Evolutionary conservation across 495 filamentous ascomycete genomes (phyloP).

Genomic region (Neurospora sp.): DNA sequence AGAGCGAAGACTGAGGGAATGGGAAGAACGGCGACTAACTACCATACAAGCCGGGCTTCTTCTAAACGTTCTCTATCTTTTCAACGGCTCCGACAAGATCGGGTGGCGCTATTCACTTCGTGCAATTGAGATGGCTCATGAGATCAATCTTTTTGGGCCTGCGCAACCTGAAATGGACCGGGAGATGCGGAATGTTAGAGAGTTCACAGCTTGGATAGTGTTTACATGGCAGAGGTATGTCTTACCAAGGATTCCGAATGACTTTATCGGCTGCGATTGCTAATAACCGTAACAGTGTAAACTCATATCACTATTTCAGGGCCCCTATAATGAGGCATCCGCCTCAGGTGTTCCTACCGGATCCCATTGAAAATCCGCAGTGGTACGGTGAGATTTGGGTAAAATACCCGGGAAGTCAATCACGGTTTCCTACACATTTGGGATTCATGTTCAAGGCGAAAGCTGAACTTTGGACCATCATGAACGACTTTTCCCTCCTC

Average conservation of each 20-base stretch:
- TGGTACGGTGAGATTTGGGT: constrained; percentile 33
- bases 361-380: constrained; percentile 15
- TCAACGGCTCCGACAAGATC: constrained; percentile 26
- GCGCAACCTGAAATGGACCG: neutral
- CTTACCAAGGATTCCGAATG: neutral
- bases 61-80: constrained; percentile 17
- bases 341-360: constrained; percentile 20
- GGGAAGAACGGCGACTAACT: constrained; percentile 18
- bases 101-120: constrained; percentile 23
- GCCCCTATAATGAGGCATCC: constrained; percentile 15
- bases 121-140: constrained; percentile 24
- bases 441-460: constrained; percentile 22
- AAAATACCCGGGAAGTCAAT: constrained; percentile 20
- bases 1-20: constrained; percentile 9
- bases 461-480: constrained; percentile 23
- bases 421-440: constrained; percentile 14
- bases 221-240: constrained; percentile 30
- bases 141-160: constrained; percentile 18
- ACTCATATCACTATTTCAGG: constrained; percentile 19
- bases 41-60: constrained; percentile 26
- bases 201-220: constrained; percentile 27
- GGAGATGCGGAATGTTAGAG: constrained; percentile 14
- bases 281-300: constrained; percentile 5
- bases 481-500: constrained; percentile 17
- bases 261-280: constrained; percentile 4